phyloP scores from a whole-genome alignment of 805 yeast species.

The Candida tammaniensis region DNA sequence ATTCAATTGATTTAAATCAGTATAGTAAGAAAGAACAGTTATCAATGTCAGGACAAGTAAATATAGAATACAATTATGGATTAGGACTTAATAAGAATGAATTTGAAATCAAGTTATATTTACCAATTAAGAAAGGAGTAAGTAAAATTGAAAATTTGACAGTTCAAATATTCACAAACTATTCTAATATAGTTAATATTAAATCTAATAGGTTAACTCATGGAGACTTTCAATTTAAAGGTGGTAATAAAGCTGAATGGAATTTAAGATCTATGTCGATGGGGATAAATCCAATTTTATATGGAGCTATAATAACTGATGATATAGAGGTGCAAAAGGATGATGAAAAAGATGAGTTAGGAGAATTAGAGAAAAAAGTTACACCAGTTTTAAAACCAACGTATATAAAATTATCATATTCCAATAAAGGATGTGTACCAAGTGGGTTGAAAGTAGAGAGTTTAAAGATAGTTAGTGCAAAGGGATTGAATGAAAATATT shows the following conservation, averaged over 20 bases:
- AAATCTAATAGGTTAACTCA: conserved; percentile 65
- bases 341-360: conserved; percentile 9
- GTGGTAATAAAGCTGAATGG: conserved; percentile 64
- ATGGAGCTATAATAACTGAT: conserved; percentile 49
- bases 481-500: conserved; percentile 57
- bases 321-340: conserved; percentile 15
- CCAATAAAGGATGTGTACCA: conserved; percentile 66
- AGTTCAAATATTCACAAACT: conserved; percentile 23
- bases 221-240: conserved; percentile 67
- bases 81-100: conserved; percentile 53
- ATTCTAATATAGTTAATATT: conserved; percentile 30
- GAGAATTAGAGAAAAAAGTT: conserved; percentile 4
- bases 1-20: conserved; percentile 52
- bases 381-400: conserved; percentile 21
- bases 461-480: conserved; percentile 53
- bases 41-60: conserved; percentile 41
- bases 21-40: conserved; percentile 12
- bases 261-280: conserved; percentile 51
- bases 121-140: conserved; percentile 31
- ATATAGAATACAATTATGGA: conserved; percentile 51
- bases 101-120: conserved; percentile 57
- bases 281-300: conserved; percentile 65
- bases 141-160: conserved; percentile 30
- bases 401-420: conserved; percentile 50
- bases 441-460: conserved; percentile 72